Percentiles rank a stretch among this genome's conserved stretches.
Conservation (phyloP, 2,329 filamentous ascomycete species). For the Trichoderma semiorbis region DNA sequence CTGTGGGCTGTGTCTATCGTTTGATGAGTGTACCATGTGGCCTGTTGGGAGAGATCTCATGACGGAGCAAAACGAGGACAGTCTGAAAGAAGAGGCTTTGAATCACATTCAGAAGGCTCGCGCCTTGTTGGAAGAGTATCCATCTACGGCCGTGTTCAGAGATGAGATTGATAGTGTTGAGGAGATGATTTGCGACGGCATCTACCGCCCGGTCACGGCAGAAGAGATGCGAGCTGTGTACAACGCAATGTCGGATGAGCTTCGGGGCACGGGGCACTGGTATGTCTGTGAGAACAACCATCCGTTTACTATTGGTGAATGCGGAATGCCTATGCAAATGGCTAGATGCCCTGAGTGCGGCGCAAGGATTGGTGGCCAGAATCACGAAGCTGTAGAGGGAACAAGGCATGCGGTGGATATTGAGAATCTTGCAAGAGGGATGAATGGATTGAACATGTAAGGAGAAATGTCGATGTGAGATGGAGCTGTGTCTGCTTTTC, state of each 20-base stretch:
- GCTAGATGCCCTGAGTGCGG: conserved; percentile 62
- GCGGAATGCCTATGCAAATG: conserved; percentile 61
- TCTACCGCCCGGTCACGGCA: conserved; percentile 39
- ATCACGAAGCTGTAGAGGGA: conserved; percentile 49
- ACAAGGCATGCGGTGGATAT: conserved; percentile 43
- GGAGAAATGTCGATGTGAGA: not conserved
- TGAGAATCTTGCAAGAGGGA: conserved; percentile 5
- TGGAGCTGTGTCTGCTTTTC: not conserved
- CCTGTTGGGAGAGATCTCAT: not conserved
- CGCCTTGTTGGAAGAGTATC: not conserved
- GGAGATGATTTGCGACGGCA: conserved; percentile 27
- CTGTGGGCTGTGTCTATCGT: conserved; percentile 34
- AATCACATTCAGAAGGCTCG: not conserved
- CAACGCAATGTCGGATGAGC: conserved; percentile 44
- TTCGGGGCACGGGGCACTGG: conserved; percentile 35
- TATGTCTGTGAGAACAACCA: conserved; percentile 32
- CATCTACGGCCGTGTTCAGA: not conserved
- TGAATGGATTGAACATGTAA: not conserved
- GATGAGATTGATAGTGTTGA: conserved; percentile 6
- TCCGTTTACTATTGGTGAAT: conserved; percentile 60
- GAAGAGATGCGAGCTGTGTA: conserved; percentile 45
- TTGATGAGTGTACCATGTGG: conserved; percentile 5
- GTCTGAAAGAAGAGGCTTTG: conserved; percentile 14
- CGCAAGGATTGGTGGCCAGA: conserved; percentile 51
- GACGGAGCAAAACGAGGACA: conserved; percentile 16